phyloP scores from a whole-genome alignment of 108 stramenopile species.

The Schizochytrium sp. region DNA sequence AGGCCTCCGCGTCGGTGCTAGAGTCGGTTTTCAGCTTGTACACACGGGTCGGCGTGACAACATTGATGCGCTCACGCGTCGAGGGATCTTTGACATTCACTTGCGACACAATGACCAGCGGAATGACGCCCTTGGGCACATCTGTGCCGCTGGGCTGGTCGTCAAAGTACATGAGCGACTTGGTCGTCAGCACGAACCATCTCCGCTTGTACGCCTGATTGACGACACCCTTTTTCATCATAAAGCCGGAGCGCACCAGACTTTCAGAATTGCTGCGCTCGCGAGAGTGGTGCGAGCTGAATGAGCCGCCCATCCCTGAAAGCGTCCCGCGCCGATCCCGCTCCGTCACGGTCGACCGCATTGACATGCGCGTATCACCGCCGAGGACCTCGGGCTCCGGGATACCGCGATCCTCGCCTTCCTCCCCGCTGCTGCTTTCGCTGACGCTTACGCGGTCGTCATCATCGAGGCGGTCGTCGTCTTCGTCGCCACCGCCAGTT shows the following conservation, averaged over 20 bases:
- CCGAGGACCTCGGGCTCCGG: neutral
- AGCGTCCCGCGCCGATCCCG: neutral
- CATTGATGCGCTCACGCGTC: neutral
- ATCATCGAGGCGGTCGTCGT: neutral
- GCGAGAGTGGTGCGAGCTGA: neutral
- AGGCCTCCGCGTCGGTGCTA: neutral
- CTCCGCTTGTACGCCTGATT: neutral
- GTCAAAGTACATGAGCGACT: conserved; percentile 6
- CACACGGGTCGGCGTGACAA: neutral
- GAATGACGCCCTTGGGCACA: neutral
- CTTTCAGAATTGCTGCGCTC: neutral
- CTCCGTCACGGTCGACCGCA: neutral
- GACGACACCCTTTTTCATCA: conserved; percentile 5
- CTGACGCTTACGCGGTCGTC: neutral
- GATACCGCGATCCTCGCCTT: neutral
- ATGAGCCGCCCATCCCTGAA: neutral
- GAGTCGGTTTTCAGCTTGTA: neutral
- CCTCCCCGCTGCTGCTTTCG: neutral
- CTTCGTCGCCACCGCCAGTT: no score
- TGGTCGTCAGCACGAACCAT: conserved; percentile 13
- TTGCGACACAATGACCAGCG: neutral
- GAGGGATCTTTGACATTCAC: neutral
- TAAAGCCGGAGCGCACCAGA: neutral
- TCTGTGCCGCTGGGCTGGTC: neutral
- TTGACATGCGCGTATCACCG: neutral